Percentiles rank a stretch among this genome's conserved stretches.
These are phyloP conservation scores for Penicillium longicatenatum DNA, from an alignment of 495 filamentous ascomycete genomes.

Conservation along the genomic window DNA sequence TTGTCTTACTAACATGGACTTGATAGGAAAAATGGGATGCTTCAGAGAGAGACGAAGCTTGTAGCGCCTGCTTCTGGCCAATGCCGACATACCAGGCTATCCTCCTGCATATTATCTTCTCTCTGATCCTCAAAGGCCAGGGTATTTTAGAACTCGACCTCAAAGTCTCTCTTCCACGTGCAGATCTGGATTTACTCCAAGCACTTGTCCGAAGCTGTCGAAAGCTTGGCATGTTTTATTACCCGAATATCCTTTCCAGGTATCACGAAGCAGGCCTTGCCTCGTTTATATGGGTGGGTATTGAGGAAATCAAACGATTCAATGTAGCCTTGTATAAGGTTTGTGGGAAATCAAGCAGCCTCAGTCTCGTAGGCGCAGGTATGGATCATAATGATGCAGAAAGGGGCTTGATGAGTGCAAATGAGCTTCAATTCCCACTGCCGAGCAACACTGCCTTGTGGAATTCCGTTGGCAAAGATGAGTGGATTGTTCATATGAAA, in stretches of 20 bases:
- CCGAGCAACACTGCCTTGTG: conserved; percentile 25
- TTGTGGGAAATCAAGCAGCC: conserved; percentile 14
- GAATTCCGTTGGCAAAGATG: conserved; percentile 20
- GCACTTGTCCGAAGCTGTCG: conserved; percentile 29
- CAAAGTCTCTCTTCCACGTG: conserved; percentile 14
- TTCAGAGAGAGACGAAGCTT: conserved; percentile 12
- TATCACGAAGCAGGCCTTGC: conserved; percentile 13
- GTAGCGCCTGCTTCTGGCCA: conserved; percentile 27
- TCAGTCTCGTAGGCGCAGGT: background rate
- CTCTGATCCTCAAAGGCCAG: conserved; percentile 10
- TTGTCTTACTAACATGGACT: conserved; percentile 3
- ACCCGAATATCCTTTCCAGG: conserved; percentile 29
- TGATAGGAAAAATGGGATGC: conserved; percentile 34
- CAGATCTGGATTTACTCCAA: conserved; percentile 20
- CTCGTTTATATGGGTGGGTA: conserved; percentile 25
- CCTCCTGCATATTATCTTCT: conserved; percentile 32
- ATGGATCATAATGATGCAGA: background rate
- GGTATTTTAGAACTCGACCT: conserved; percentile 19
- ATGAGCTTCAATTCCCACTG: conserved; percentile 34
- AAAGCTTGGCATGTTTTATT: conserved; percentile 33
- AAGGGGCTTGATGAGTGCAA: conserved; percentile 9
- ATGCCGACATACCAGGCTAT: conserved; percentile 38
- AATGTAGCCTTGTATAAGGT: conserved; percentile 29
- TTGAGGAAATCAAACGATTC: conserved; percentile 37
- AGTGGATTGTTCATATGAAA: conserved; percentile 20